Evolutionary conservation across 75 land plant species (phyloP).

Genomic region (Pseudotsuga menziesii): DNA sequence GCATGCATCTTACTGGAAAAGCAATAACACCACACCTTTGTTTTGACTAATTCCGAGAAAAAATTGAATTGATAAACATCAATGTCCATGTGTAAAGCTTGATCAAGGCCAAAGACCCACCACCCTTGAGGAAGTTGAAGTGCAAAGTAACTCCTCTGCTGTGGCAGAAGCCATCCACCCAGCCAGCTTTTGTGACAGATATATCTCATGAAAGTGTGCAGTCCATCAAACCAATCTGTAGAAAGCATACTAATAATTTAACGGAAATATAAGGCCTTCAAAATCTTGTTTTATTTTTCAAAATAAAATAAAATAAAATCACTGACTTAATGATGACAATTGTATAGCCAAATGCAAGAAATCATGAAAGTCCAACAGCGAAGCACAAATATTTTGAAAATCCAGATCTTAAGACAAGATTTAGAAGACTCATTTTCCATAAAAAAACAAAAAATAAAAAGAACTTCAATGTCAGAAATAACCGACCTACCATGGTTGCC

Average conservation of each 20-base stretch:
- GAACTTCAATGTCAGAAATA: not conserved
- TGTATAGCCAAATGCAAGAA: too few relatives aligned
- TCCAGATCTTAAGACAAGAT: too few relatives aligned
- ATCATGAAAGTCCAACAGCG: not conserved
- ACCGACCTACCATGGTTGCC: conserved; percentile 84
- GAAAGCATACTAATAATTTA: too few relatives aligned
- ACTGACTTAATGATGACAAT: too few relatives aligned
- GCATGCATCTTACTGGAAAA: too few relatives aligned
- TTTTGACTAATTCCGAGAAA: conserved; percentile 61
- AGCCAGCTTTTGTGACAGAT: conserved; percentile 98
- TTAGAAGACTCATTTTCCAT: too few relatives aligned
- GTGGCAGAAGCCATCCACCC: conserved; percentile 98
- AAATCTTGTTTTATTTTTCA: too few relatives aligned
- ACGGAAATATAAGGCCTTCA: too few relatives aligned
- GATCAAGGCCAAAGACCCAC: conserved; percentile 98
- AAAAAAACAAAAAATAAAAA: not conserved
- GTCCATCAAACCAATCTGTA: conserved; percentile 99
- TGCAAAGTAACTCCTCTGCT: conserved; percentile 95
- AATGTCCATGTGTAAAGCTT: conserved; percentile 87
- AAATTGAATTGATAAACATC: conserved; percentile 91
- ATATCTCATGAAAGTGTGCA: conserved; percentile 89
- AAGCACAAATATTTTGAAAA: too few relatives aligned
- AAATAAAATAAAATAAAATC: too few relatives aligned
- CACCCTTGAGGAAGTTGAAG: conserved; percentile 86
- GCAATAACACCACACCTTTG: conserved; percentile 43